Evolutionary conservation across 768 basidiomycete species (phyloP).

Genomic region (Naematelia aurantialba): DNA sequence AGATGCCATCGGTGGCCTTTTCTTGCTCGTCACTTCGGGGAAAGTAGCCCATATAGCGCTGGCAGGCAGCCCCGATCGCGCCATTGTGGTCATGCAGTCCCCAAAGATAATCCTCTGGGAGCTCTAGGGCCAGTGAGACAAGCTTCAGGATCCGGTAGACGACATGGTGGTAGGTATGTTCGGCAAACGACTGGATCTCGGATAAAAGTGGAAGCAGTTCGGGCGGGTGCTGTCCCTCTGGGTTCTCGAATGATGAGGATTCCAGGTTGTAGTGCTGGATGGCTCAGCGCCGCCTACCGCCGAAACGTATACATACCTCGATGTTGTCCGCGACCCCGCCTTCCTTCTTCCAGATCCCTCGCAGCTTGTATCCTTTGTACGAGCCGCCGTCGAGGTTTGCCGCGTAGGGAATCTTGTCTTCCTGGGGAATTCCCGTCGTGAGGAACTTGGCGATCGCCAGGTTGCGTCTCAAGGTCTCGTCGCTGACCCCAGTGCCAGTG

Average conservation of each 20-base stretch:
- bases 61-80: slow-evolving; percentile 23
- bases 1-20: slow-evolving; percentile 25
- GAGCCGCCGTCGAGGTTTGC: slow-evolving; percentile 25
- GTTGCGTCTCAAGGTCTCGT: slow-evolving; percentile 22
- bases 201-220: slow-evolving; percentile 20
- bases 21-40: slow-evolving; percentile 22
- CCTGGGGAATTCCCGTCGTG: slow-evolving; percentile 18
- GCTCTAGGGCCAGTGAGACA: slow-evolving; percentile 27
- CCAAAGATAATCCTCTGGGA: slow-evolving; percentile 31
- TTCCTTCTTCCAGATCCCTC: slow-evolving; percentile 29
- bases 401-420: slow-evolving; percentile 24
- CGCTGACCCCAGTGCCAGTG: slow-evolving; percentile 27
- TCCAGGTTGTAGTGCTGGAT: slow-evolving; percentile 40
- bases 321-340: slow-evolving; percentile 30
- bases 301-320: slow-evolving; percentile 30
- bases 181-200: slow-evolving; percentile 29
- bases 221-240: slow-evolving; percentile 15
- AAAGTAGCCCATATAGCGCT: slow-evolving; percentile 29
- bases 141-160: slow-evolving; percentile 29
- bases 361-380: slow-evolving; percentile 26
- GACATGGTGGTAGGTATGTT: slow-evolving; percentile 25
- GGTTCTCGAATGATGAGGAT: slow-evolving; percentile 20
- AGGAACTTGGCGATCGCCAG: slow-evolving; percentile 31
- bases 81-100: slow-evolving; percentile 25
- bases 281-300: not conserved